Conservation (phyloP, 352 stramenopile genomes). For the Bremia lactucae region DNA sequence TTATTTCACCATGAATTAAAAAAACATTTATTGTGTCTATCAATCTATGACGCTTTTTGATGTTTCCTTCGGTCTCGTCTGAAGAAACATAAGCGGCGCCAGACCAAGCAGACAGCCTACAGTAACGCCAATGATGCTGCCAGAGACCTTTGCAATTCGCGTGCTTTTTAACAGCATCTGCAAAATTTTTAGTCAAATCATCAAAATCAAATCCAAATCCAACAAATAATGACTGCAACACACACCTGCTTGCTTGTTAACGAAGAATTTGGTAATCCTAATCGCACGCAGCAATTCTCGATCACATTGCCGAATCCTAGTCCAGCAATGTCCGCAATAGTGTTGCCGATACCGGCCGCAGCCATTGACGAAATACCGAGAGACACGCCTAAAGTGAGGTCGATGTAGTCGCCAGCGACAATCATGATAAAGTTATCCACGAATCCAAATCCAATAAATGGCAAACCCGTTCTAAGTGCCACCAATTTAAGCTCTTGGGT, state of each 20-base stretch:
- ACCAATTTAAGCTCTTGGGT: slow-evolving; percentile 52
- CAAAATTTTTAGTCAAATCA: slow-evolving; percentile 1
- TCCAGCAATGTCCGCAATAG: slow-evolving; percentile 60
- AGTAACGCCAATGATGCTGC: slow-evolving; percentile 57
- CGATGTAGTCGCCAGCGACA: slow-evolving; percentile 80
- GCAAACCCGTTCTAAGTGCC: slow-evolving; percentile 63
- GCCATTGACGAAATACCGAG: slow-evolving; percentile 85
- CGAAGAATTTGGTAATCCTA: slow-evolving; percentile 49
- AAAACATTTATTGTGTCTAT: neutral
- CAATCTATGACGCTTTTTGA: too few species aligned
- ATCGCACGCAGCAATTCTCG: slow-evolving; percentile 54
- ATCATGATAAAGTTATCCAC: slow-evolving; percentile 97
- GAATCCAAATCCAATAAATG: slow-evolving; percentile 96
- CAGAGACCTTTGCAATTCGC: slow-evolving; percentile 53
- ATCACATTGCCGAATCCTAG: slow-evolving; percentile 72
- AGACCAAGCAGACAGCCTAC: slow-evolving; percentile 73
- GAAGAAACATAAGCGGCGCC: slow-evolving; percentile 61
- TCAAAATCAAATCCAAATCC: too few species aligned
- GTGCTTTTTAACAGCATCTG: slow-evolving; percentile 57
- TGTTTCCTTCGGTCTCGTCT: slow-evolving; percentile 33
- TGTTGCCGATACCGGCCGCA: slow-evolving; percentile 78
- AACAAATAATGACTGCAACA: neutral
- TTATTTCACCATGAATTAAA: too few species aligned
- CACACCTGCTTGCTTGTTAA: slow-evolving; percentile 53
- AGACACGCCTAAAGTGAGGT: slow-evolving; percentile 66